Conservation (phyloP, 2,329 filamentous ascomycete genomes). For the Colletotrichum liriopes region DNA sequence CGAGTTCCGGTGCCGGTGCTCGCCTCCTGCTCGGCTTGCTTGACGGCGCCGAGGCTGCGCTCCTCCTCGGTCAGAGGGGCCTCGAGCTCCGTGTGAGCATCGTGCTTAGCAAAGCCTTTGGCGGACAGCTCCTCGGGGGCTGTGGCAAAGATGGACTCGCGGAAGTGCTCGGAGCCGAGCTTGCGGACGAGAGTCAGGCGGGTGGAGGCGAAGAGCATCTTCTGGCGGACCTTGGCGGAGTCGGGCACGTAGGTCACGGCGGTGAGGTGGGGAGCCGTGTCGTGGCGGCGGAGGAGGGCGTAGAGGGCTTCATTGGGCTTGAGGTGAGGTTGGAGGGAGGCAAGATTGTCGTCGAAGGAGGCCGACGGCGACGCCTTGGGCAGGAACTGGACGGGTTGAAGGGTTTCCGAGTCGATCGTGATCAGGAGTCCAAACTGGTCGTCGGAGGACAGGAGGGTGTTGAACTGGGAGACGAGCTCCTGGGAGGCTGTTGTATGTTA, state of each 20-base stretch:
- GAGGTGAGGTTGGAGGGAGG: conserved; percentile 74
- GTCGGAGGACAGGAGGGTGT: conserved; percentile 73
- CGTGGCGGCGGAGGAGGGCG: conserved; percentile 80
- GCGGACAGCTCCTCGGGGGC: conserved; percentile 78
- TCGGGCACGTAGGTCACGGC: conserved; percentile 87
- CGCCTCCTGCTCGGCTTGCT: conserved; percentile 82
- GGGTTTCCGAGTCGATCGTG: conserved; percentile 78
- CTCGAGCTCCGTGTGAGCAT: conserved; percentile 74
- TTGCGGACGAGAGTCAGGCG: conserved; percentile 82
- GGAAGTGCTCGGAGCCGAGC: conserved; percentile 84
- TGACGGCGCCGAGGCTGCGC: conserved; percentile 78
- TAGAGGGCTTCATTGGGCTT: conserved; percentile 79
- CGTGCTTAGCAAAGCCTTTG: conserved; percentile 80
- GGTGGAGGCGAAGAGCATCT: conserved; percentile 89
- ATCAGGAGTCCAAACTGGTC: conserved; percentile 79
- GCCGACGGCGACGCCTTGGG: conserved; percentile 68
- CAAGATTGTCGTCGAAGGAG: conserved; percentile 76
- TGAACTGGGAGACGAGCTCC: conserved; percentile 84
- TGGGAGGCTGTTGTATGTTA: conserved; percentile 72
- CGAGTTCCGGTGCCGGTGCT: conserved; percentile 75
- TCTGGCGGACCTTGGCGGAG: conserved; percentile 83
- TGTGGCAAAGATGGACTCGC: conserved; percentile 82
- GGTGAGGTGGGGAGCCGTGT: conserved; percentile 71
- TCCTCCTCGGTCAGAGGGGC: conserved; percentile 88
- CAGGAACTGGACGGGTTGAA: conserved; percentile 71